phyloP scores from a whole-genome alignment of 2,329 filamentous ascomycete species.

The Trichoderma cornu-damae region DNA sequence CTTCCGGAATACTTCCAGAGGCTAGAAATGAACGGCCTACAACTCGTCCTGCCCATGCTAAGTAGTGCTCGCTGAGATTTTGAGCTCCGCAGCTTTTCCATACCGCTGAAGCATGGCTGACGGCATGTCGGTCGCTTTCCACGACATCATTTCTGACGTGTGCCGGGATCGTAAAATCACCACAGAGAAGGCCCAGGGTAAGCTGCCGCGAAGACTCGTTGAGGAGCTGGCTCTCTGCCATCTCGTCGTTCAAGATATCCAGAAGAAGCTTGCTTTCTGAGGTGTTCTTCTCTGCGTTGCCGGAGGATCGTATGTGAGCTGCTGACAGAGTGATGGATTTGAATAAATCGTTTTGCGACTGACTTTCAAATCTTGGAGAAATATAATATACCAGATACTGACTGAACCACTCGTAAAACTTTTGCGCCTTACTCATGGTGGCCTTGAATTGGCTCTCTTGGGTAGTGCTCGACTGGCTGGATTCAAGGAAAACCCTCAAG shows the following conservation, averaged over 20 bases:
- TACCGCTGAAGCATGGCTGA: conserved; percentile 58
- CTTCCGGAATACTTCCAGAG: conserved; percentile 61
- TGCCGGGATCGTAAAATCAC: conserved; percentile 59
- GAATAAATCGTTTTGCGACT: conserved; percentile 53
- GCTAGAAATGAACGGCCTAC: conserved; percentile 79
- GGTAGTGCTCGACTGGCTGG: conserved; percentile 70
- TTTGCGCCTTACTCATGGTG: conserved; percentile 69
- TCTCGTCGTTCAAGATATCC: conserved; percentile 72
- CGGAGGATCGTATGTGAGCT: conserved; percentile 59
- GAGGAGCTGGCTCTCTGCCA: conserved; percentile 57
- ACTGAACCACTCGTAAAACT: conserved; percentile 75
- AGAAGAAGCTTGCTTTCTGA: conserved; percentile 75
- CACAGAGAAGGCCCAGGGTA: conserved; percentile 68
- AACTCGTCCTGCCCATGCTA: conserved; percentile 79
- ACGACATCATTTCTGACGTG: conserved; percentile 57
- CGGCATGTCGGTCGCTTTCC: conserved; percentile 59
- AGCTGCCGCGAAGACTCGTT: conserved; percentile 64
- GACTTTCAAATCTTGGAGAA: conserved; percentile 47
- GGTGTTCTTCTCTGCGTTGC: conserved; percentile 63
- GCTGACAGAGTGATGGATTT: conserved; percentile 64
- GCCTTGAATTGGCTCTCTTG: conserved; percentile 77
- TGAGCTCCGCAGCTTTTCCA: conserved; percentile 71
- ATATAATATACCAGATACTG: conserved; percentile 61
- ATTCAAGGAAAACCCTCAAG: conserved; percentile 68
- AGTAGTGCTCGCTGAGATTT: conserved; percentile 61